These are phyloP conservation scores for Astrothelium subdiscretum DNA, from an alignment of 495 filamentous ascomycete genomes.

Conservation along the genomic window DNA sequence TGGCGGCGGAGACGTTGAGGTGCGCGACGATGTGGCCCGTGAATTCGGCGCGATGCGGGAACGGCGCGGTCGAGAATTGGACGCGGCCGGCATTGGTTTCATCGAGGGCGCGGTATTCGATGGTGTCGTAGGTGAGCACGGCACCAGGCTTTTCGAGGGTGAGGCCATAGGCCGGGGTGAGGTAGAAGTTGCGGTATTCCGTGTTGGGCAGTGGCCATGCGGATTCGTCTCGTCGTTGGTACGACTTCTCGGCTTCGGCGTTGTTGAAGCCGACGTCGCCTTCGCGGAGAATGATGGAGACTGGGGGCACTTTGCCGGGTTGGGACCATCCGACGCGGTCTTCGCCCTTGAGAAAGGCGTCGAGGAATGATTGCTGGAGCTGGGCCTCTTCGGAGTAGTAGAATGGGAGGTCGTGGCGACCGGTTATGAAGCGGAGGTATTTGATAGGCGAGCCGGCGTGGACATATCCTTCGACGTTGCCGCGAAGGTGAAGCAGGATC, in stretches of 20 bases:
- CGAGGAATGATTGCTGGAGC: conserved; percentile 51
- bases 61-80: conserved; percentile 43
- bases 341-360: conserved; percentile 55
- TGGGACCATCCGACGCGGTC: conserved; percentile 47
- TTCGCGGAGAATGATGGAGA: conserved; percentile 46
- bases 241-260: conserved; percentile 41
- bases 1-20: conserved; percentile 19
- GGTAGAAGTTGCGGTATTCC: conserved; percentile 44
- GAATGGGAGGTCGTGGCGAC: conserved; percentile 60
- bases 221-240: conserved; percentile 38
- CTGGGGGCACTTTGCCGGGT: conserved; percentile 41
- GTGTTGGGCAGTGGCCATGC: conserved; percentile 56
- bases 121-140: conserved; percentile 15
- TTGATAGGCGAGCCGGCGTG: conserved; percentile 50
- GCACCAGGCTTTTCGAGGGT: conserved; percentile 11
- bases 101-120: conserved; percentile 18
- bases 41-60: conserved; percentile 43
- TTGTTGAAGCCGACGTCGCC: conserved; percentile 54
- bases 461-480: conserved; percentile 52
- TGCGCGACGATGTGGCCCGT: conserved; percentile 55
- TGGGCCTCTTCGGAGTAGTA: conserved; percentile 56
- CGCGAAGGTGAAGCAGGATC: conserved; percentile 49
- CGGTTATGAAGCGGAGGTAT: conserved; percentile 55
- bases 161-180: conserved; percentile 33
- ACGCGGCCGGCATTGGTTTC: conserved; percentile 36